Evolutionary conservation across 176 grass and related monocot species (phyloP), one percentile per base, ranked within the genome.

Genomic region (Guadua angustifolia): DNA sequence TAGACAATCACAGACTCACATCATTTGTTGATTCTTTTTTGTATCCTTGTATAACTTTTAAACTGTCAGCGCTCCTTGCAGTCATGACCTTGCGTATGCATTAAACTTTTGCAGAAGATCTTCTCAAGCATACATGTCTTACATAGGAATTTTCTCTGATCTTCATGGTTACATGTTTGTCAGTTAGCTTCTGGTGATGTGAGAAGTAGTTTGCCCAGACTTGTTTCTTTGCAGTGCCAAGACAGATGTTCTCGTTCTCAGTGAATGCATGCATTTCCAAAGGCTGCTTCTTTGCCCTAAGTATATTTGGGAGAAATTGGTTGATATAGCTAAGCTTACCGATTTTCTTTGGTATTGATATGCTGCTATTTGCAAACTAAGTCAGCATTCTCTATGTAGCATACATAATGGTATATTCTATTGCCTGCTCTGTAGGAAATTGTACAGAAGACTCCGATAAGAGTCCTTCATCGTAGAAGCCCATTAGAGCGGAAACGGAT

Each of bases 381-480:
- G 66, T 71, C 24, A 72, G 33, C 68, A 61, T 19, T 67, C 12
- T 10, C 5, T 50, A 51, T 39, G 29, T 51, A 79, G 46, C 65
- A 52, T 12, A 24, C 45, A 67, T 82, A 13, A 61, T 61, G 53
- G 11, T 10, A 43, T 83, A 70, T 77, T 78, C 25, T 57, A 4
- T 67, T 73, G 13, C 38, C 63, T 85, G 73, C 5, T 39, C 38
- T 91, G 22, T 85, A 98, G 93, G 95, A 98, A 51, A 92, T 98
- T 69, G 40, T 86, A 73, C 95, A 98, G 45, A 98, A 86, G 83
- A 98, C 95, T 43, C 95, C 92, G 33, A 63, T 98, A 66, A 93
- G 95, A 84, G 93, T 95, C 51, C 88, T 98, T 87, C 95, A 98
- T 71, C 89, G 95, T 57, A 88, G 95, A 87, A 95, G 93, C 79